Conservation (phyloP, 495 filamentous ascomycete species). For the Gamarada debralockiae region DNA sequence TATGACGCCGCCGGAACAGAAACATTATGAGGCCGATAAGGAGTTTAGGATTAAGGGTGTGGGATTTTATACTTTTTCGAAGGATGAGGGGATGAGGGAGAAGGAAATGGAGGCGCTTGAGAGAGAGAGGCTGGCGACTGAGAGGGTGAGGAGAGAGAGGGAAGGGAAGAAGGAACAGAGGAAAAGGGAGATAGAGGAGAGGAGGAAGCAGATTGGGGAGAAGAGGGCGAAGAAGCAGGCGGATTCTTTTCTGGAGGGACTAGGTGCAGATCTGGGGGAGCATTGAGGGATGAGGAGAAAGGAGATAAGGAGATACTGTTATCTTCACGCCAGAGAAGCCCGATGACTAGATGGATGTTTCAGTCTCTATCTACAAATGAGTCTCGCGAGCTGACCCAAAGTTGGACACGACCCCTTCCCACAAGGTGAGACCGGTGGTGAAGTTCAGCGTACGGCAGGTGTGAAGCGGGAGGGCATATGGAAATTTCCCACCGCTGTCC, state of each 20-base stretch:
- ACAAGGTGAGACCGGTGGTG: too few species aligned
- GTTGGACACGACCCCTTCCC: too few species aligned
- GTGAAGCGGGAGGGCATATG: too few species aligned
- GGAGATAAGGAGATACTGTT: too few species aligned
- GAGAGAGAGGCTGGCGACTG: slow-evolving; percentile 63
- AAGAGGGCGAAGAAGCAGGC: slow-evolving; percentile 63
- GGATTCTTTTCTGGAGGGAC: slow-evolving; percentile 65
- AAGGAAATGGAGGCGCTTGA: slow-evolving; percentile 74
- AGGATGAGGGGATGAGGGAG: slow-evolving; percentile 58
- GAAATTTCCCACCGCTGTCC: too few species aligned
- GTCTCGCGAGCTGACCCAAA: too few species aligned
- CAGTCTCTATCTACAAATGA: too few species aligned
- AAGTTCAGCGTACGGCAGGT: too few species aligned
- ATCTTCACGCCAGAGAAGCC: not conserved
- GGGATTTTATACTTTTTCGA: slow-evolving; percentile 84
- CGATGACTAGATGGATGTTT: too few species aligned
- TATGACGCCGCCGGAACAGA: slow-evolving; percentile 68
- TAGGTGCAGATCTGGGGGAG: slow-evolving; percentile 30
- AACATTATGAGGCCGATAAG: slow-evolving; percentile 77
- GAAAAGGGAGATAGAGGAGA: slow-evolving; percentile 46
- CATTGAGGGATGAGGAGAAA: not conserved
- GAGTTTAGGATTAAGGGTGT: slow-evolving; percentile 86
- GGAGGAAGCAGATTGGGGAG: slow-evolving; percentile 44
- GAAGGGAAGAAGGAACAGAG: slow-evolving; percentile 46
- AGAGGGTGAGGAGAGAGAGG: slow-evolving; percentile 52